Base-by-base conservation (phyloP, 192 early-diverging fungal species). In the Coemansia guatemalensis region DNA sequence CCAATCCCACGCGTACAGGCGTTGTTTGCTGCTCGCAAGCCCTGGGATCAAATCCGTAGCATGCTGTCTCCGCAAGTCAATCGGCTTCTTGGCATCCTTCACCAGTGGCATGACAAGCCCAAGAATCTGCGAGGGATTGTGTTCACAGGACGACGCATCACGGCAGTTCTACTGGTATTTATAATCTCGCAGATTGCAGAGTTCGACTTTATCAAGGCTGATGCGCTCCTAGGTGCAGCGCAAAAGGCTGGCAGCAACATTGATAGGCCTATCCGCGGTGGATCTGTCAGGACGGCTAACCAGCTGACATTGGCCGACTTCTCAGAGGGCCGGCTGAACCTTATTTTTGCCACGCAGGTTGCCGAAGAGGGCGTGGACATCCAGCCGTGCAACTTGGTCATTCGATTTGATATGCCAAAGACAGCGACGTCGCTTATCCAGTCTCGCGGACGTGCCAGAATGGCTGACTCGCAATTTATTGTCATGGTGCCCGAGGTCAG, bases 331-430 rank as follows among this genome's bases (percentile, higher is more conserved):
- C 68, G 73, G 4, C 67, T 89, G 25, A 96, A 96, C 62, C 63
- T 96, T 25, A 65, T 98, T 2, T 85, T 96, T 56, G 89, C 96
- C 6, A 98, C 96, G 1, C 88, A 89, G 80, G 94, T 98, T 11
- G 96, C 93, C 11, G 96, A 96, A 67, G 96, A 98, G 71, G 96
- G 96, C 21, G 76, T 98, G 1, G 96, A 98, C 70, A 93, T 98
- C 49, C 91, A 92, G 67, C 88, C 90, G 0, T 98, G 94, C 73
- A 96, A 93, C 49, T 54, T 93, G 48, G 92, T 96, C 9, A 84
- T 95, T 22, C 83, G 91, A 74, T 95, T 94, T 68, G 91, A 96
- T 30, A 83, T 89, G 55, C 88, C 89, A 53, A 78, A 82, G 14
- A 89, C 90, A 0, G 71, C 88, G 3, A 88, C 88, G 39, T 84